Evolutionary conservation across 768 basidiomycete genomes (phyloP).

Genomic region (Lentinula edodes): DNA sequence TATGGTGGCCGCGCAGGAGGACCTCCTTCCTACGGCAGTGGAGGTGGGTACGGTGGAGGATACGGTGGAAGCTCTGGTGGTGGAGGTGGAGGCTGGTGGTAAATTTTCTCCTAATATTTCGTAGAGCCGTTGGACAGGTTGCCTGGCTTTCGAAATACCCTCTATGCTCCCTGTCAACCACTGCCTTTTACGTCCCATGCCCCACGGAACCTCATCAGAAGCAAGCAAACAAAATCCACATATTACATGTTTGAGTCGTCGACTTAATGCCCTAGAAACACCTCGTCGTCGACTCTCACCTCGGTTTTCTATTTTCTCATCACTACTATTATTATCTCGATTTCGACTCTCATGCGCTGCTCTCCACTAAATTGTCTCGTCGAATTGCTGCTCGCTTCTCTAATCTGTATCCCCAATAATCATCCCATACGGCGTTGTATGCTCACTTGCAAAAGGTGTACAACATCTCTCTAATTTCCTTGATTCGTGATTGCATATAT

Average conservation of each 20-base stretch:
- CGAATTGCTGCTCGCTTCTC: conserved; percentile 24
- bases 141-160: conserved; percentile 6
- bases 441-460: conserved; percentile 1
- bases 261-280: background rate
- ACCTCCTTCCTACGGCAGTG: conserved; percentile 19
- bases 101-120: background rate
- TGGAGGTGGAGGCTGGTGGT: conserved; percentile 17
- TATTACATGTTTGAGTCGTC: conserved; percentile 3
- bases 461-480: conserved; percentile 7
- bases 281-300: background rate
- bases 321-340: conserved; percentile 20
- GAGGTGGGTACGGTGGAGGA: conserved; percentile 22
- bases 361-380: conserved; percentile 48
- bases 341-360: conserved; percentile 52
- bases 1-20: conserved; percentile 23
- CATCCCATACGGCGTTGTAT: conserved; percentile 9
- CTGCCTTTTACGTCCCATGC: background rate
- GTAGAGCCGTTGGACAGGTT: conserved; percentile 11
- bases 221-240: conserved; percentile 10
- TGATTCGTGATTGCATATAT: background rate
- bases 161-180: conserved; percentile 6
- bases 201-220: conserved; percentile 8
- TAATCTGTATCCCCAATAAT: conserved; percentile 10
- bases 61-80: conserved; percentile 20
- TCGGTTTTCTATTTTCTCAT: conserved; percentile 13